Base-by-base conservation (phyloP, 768 basidiomycete genomes). In the Russula sp. region DNA sequence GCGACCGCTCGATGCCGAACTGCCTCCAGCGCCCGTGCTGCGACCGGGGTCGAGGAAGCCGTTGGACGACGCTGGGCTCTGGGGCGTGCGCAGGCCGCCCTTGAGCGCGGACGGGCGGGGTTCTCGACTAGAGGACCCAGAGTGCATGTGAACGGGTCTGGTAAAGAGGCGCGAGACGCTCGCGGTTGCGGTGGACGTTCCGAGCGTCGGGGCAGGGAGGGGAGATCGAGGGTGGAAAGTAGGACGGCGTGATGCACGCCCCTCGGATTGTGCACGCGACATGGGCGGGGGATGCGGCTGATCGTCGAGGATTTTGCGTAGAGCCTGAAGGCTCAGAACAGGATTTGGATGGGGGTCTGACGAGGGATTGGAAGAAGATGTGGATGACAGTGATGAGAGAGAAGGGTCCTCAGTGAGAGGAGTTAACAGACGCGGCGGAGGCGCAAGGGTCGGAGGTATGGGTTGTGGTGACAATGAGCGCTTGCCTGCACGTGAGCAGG, bases 121-220 rank as follows among this genome's bases (percentile, higher is more conserved):
- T 0, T 86, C 85, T 0, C 82, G 83, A 3, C 81, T 83, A 3
- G 85, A 76, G 4, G 84, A 80, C 1, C 88, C 85, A 4, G 87
- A 87, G 16, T 83, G 80, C 2, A 84, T 79, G 68, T 82, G 81
- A 10, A 76, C 75, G 9, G 73, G 78, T 64, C 84, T 86, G 0
- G 88, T 89, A 68, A 86, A 87, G 14, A 91, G 79, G n/a, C 86
- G 79, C 27, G 88, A 89, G 53, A 92, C 79, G 34, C 85, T 87
- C 1, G 89, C 90, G 2, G 90, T 92, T 1, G 90, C 86, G 5
- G 77, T 87, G 4, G 87, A 88, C 4, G 87, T 86, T n/a, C 82
- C 79, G 5, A 81, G 77, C 27, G 78, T 74, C 6, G 86, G 76
- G 1, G 73, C 70, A n/a, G 64, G 67, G 10, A 83, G 82, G 10